These are phyloP conservation scores for Rhinocladiella mackenziei DNA, from an alignment of 2,329 filamentous ascomycete genomes.

Conservation along the genomic window DNA sequence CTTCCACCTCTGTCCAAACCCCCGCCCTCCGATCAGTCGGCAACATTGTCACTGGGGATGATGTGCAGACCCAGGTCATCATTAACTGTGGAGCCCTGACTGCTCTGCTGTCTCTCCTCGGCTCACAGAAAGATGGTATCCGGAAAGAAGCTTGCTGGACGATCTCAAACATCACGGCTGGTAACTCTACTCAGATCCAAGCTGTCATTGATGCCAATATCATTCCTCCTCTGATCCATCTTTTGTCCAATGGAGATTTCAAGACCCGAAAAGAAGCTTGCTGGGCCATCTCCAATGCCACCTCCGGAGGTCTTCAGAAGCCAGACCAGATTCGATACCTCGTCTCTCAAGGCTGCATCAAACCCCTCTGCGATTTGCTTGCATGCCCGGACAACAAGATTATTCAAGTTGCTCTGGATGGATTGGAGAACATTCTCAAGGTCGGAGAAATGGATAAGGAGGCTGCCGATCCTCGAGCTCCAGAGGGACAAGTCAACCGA, in stretches of 20 bases:
- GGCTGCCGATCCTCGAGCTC: conserved; percentile 63
- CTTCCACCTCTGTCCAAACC: conserved; percentile 96
- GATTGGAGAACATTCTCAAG: conserved; percentile 98
- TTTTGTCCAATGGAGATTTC: conserved; percentile 93
- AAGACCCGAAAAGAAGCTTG: conserved; percentile 99
- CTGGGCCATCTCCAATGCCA: conserved; percentile 99
- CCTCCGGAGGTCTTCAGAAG: conserved; percentile 95
- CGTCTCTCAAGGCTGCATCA: conserved; percentile 90
- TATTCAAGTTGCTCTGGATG: conserved; percentile 96
- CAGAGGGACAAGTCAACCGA: conserved; percentile 78
- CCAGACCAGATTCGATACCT: conserved; percentile 97
- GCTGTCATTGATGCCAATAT: conserved; percentile 95
- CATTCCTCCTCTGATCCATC: conserved; percentile 90
- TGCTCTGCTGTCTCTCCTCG: conserved; percentile 86
- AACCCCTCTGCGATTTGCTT: conserved; percentile 90
- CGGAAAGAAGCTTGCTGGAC: conserved; percentile 99
- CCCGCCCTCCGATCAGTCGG: conserved; percentile 94
- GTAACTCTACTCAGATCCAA: conserved; percentile 97
- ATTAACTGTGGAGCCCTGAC: conserved; percentile 96
- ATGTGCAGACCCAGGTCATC: conserved; percentile 98
- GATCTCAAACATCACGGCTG: conserved; percentile 97
- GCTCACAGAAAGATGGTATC: conserved; percentile 97
- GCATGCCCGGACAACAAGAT: conserved; percentile 99
- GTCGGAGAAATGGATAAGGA: conserved; percentile 99
- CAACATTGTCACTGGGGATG: conserved; percentile 97